Base-by-base conservation (phyloP, 345 rosid species). In the Citrus cavaleriei region DNA sequence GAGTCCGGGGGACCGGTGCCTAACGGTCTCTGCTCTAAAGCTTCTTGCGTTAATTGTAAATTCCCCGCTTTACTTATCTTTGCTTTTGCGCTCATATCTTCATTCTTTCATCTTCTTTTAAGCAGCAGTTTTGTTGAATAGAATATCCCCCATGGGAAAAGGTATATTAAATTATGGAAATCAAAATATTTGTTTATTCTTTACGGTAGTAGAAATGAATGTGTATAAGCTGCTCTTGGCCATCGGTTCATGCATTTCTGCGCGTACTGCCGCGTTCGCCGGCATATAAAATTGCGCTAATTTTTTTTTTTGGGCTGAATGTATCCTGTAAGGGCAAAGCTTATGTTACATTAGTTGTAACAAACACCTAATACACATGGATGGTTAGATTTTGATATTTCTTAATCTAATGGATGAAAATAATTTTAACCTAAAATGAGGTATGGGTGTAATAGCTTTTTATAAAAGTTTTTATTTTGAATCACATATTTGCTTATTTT, bases 21-120 rank as follows among this genome's bases (percentile, higher is more conserved):
- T 19, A 25, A 27, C 62, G 19, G 28, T 24, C 32, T 22, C 74
- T 75, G 73, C 78, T 77, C 80, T 62, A 65, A 72, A 72, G 75
- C 85, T 84, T 69, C 81, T 76, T 62, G 67, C 68, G 70, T 21
- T 79, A 73, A 76, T n/a, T 89, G 92, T 89, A 87, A 75, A 89
- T 79, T 59, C 84, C 76, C 76, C 7, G 49, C 73, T 73, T 70
- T 61, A 70, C 37, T 78, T 57, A 32, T 68, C 40, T 42, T 49
- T 49, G 42, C 7, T 16, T 49, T 49, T 62, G 42, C 58, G 55
- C 68, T 57, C 67, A 13, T 7, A 22, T 82, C 65, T 34, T 78
- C 58, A 77, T 59, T 72, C 69, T 27, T 73, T 54, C 14, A 0
- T 22, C 54, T 27, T 7, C 30, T 51, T 55, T 7, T 27, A 22